Evolutionary conservation across 208 protist genomes (phyloP).

Genomic region (Endotrypanum monterogeii): DNA sequence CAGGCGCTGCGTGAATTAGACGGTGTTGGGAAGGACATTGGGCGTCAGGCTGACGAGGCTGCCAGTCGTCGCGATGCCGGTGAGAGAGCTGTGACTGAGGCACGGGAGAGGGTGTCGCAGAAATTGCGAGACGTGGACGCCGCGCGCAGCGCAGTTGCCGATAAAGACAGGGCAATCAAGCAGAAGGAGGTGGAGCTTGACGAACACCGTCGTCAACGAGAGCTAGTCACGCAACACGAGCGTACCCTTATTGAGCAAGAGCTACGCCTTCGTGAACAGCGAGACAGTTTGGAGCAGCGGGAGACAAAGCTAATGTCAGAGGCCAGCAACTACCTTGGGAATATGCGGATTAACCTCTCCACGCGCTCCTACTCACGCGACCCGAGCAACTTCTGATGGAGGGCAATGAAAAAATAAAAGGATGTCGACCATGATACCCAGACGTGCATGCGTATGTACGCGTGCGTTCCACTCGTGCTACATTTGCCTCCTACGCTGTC

Average conservation of each 20-base stretch:
- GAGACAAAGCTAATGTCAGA: constrained; percentile 90
- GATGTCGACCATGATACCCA: background rate
- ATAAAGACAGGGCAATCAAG: constrained; percentile 72
- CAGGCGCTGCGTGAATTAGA: constrained; percentile 84
- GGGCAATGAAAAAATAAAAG: background rate
- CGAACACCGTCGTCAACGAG: constrained; percentile 79
- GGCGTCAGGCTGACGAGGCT: constrained; percentile 83
- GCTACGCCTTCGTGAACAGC: constrained; percentile 84
- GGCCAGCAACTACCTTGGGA: constrained; percentile 81
- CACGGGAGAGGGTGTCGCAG: constrained; percentile 53
- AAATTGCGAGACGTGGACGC: constrained; percentile 66
- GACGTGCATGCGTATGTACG: background rate
- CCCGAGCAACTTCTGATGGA: constrained; percentile 43
- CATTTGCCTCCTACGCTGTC: background rate
- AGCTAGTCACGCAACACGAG: constrained; percentile 88
- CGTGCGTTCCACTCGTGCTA: background rate
- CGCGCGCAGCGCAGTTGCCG: constrained; percentile 58
- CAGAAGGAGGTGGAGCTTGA: constrained; percentile 77
- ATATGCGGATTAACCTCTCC: constrained; percentile 62
- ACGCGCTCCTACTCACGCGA: constrained; percentile 73
- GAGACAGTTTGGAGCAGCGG: constrained; percentile 86
- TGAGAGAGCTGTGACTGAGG: constrained; percentile 72
- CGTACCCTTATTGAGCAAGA: constrained; percentile 90
- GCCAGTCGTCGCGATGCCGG: constrained; percentile 67
- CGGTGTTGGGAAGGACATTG: constrained; percentile 74